Evolutionary conservation across 2,329 filamentous ascomycete genomes (phyloP).

Genomic region (Stagonosporopsis chrysanthemi): DNA sequence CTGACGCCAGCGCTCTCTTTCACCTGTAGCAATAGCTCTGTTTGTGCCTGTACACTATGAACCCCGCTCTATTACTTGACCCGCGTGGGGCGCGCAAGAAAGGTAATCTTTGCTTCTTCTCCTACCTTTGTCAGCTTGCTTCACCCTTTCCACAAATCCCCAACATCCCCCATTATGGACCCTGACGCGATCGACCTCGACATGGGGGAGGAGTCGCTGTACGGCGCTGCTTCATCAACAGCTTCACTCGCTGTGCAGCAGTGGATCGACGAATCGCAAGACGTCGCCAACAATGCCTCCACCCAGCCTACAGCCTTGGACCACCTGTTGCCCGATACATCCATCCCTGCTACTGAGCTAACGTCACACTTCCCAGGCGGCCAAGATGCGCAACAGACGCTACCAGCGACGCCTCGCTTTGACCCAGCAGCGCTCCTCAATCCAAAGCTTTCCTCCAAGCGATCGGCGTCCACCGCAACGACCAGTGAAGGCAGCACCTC

Average conservation of each 20-base stretch:
- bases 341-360: constrained; percentile 20
- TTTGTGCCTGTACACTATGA: constrained; percentile 27
- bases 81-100: constrained; percentile 32
- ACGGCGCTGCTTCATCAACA: not conserved
- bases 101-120: constrained; percentile 29
- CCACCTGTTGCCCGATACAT: not conserved
- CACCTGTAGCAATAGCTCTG: constrained; percentile 17
- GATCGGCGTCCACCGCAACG: constrained; percentile 36
- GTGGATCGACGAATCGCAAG: constrained; percentile 12
- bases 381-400: constrained; percentile 20
- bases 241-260: constrained; percentile 10
- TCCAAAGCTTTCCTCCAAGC: constrained; percentile 43
- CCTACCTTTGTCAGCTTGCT: constrained; percentile 1
- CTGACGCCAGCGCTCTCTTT: constrained; percentile 16
- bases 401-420: constrained; percentile 25
- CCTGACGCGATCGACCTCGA: constrained; percentile 2
- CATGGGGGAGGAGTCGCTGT: constrained; percentile 10
- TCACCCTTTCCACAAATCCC: not conserved
- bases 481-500: constrained; percentile 35
- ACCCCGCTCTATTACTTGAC: constrained; percentile 39
- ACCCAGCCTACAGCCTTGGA: not conserved
- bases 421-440: constrained; percentile 43
- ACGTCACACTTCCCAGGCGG: constrained; percentile 30
- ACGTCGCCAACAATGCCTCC: not conserved
- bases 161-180: not conserved